These are phyloP conservation scores for Aegilops umbellulata DNA, from an alignment of 176 grass and related monocot genomes.

Conservation along the genomic window DNA sequence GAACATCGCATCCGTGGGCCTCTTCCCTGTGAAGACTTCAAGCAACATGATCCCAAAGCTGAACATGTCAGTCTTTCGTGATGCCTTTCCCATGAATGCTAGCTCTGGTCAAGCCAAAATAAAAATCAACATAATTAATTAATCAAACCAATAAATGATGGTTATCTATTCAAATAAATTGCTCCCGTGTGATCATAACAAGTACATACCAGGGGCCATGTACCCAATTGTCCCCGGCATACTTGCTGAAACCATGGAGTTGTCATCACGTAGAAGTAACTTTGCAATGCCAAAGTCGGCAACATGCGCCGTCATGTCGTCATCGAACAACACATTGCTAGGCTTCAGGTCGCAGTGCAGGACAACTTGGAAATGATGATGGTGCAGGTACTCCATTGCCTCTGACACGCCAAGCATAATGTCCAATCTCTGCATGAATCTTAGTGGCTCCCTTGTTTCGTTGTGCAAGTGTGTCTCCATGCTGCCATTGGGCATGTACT, in stretches of 20 bases:
- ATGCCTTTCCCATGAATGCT: neutral
- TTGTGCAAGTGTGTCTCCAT: neutral
- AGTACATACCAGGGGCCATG: neutral
- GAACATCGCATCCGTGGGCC: neutral
- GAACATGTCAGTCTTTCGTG: neutral
- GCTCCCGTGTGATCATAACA: neutral
- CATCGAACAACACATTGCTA: neutral
- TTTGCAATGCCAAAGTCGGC: slow-evolving; percentile 1
- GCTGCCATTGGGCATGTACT: neutral
- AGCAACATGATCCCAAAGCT: neutral
- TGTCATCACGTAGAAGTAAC: neutral
- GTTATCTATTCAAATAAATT: neutral
- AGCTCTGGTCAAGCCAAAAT: neutral
- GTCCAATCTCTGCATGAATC: neutral
- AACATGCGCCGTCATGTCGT: neutral
- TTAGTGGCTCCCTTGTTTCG: neutral
- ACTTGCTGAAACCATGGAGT: neutral
- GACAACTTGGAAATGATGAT: neutral
- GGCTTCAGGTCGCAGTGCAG: neutral
- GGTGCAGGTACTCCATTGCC: neutral
- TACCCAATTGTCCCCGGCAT: neutral
- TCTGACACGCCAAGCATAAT: neutral
- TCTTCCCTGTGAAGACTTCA: neutral
- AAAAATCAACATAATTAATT: neutral
- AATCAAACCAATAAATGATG: neutral